Conservation (phyloP, 2,329 filamentous ascomycete species). For the Tolypocladium endophyticum region DNA sequence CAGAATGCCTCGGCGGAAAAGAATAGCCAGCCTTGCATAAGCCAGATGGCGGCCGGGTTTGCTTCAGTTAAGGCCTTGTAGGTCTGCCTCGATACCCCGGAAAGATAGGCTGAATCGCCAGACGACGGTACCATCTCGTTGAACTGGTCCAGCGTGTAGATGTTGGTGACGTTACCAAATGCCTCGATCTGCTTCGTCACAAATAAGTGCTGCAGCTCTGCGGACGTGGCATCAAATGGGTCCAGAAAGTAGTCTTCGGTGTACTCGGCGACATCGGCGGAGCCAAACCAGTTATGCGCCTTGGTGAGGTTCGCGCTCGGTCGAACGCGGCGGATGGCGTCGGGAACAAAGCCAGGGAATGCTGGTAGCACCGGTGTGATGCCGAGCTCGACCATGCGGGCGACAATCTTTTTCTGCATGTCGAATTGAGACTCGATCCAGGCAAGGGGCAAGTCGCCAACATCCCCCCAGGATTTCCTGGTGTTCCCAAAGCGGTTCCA, state of each 20-base stretch:
- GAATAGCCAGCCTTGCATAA: constrained; percentile 43
- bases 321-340: constrained; percentile 25
- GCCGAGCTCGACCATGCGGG: constrained; percentile 38
- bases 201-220: constrained; percentile 31
- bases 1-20: constrained; percentile 30
- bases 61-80: constrained; percentile 35
- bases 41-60: constrained; percentile 36
- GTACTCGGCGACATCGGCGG: constrained; percentile 20
- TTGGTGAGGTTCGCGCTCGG: constrained; percentile 32
- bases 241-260: constrained; percentile 37
- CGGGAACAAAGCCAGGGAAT: constrained; percentile 39
- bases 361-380: constrained; percentile 41
- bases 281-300: constrained; percentile 28
- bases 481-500: constrained; percentile 47
- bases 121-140: constrained; percentile 39
- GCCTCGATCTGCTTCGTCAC: constrained; percentile 32
- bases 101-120: constrained; percentile 30
- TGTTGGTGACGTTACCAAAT: constrained; percentile 35
- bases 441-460: constrained; percentile 22
- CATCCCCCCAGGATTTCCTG: constrained; percentile 35
- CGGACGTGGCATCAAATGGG: constrained; percentile 31
- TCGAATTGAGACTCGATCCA: constrained; percentile 38
- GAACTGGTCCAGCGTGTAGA: constrained; percentile 42
- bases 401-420: constrained; percentile 36
- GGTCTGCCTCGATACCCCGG: constrained; percentile 19